A percentile compares a stretch with the other conserved stretches of the same genome.
phyloP scores from a whole-genome alignment of 2,329 filamentous ascomycete species.

The Penicillium aurantiogriseum region DNA sequence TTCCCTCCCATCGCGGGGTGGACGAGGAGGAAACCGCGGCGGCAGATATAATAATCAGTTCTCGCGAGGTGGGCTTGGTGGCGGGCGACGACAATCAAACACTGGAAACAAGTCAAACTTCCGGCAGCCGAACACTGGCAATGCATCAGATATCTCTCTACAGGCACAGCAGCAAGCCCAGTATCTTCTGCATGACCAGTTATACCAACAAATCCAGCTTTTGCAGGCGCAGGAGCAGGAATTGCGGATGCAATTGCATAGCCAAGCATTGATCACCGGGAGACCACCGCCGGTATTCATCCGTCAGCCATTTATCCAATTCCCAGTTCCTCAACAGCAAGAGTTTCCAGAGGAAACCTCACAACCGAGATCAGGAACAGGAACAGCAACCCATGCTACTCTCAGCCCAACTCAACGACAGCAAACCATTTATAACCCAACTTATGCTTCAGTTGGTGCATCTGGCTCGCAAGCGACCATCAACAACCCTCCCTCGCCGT shows the following conservation, averaged over 20 bases:
- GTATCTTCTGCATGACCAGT: slow-evolving; percentile 49
- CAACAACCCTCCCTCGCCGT: slow-evolving; percentile 50
- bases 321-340: slow-evolving; percentile 40
- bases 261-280: slow-evolving; percentile 45
- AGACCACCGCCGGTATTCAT: slow-evolving; percentile 41
- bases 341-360: slow-evolving; percentile 38
- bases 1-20: slow-evolving; percentile 45
- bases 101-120: slow-evolving; percentile 48
- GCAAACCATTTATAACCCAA: slow-evolving; percentile 35
- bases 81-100: slow-evolving; percentile 57
- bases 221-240: slow-evolving; percentile 53
- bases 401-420: slow-evolving; percentile 35
- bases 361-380: slow-evolving; percentile 39
- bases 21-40: slow-evolving; percentile 51
- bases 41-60: slow-evolving; percentile 50
- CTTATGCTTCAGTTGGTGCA: slow-evolving; percentile 39
- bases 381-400: slow-evolving; percentile 38
- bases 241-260: slow-evolving; percentile 48
- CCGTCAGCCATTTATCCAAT: slow-evolving; percentile 44
- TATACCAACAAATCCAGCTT: slow-evolving; percentile 51
- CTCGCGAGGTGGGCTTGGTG: slow-evolving; percentile 48
- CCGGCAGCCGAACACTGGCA: slow-evolving; percentile 38
- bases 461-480: slow-evolving; percentile 37
- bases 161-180: slow-evolving; percentile 48
- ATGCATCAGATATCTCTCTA: slow-evolving; percentile 39